Percentiles rank a stretch among this genome's conserved stretches.
Conservation (phyloP, 2,329 filamentous ascomycete species). For the Fonsecaea monophora region DNA sequence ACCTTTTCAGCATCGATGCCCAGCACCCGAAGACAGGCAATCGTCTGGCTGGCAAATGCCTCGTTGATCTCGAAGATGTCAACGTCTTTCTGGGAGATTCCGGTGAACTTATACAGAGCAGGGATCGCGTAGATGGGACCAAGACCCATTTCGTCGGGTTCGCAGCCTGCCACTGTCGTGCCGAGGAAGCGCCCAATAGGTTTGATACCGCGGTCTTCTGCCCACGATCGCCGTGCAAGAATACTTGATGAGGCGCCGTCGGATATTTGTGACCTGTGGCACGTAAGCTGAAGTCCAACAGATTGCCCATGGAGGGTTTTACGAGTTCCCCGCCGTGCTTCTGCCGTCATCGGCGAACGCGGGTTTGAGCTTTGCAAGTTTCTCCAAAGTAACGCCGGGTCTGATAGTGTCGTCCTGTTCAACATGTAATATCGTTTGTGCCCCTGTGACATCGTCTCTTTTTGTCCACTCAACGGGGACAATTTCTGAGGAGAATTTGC, state of each 20-base stretch:
- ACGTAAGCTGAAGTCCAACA: not conserved
- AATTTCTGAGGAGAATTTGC: conserved; percentile 92
- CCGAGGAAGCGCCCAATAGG: not conserved
- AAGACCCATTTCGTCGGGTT: conserved; percentile 84
- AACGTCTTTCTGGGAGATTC: conserved; percentile 77
- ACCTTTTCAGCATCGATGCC: not conserved
- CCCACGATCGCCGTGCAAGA: not conserved
- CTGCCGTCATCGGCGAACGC: not conserved
- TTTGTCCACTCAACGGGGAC: conserved; percentile 58
- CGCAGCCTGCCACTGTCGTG: conserved; percentile 80
- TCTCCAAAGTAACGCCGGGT: not conserved
- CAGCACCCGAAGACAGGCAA: not conserved
- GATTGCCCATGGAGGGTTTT: not conserved
- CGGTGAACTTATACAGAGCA: conserved; percentile 82
- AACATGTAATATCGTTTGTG: not conserved
- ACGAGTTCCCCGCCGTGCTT: not conserved
- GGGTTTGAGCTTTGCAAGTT: not conserved
- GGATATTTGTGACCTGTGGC: not conserved
- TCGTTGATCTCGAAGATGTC: conserved; percentile 95
- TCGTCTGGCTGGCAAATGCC: conserved; percentile 71
- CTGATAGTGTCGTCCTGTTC: not conserved
- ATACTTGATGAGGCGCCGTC: conserved; percentile 53
- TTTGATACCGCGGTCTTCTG: not conserved
- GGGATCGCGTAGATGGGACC: conserved; percentile 64
- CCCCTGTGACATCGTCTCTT: not conserved